These are phyloP conservation scores for Aphanomyces stellatus DNA, from an alignment of 352 stramenopile genomes.

Conservation along the genomic window DNA sequence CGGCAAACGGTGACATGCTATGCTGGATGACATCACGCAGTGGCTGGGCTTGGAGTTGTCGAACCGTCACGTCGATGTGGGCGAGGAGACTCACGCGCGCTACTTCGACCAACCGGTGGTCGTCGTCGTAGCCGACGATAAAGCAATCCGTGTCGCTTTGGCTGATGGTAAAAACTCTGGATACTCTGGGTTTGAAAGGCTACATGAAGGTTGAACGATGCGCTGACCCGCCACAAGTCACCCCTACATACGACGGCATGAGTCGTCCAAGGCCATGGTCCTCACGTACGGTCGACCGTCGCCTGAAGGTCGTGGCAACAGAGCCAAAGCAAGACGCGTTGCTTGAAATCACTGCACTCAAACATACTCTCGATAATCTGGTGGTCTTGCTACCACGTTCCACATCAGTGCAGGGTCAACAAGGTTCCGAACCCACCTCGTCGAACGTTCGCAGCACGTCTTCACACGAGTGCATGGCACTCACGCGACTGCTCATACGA, in stretches of 20 bases:
- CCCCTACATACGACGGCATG: neutral
- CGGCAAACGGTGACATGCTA: neutral
- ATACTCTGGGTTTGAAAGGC: neutral
- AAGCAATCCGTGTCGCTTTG: neutral
- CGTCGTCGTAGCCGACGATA: neutral
- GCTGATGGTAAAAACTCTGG: neutral
- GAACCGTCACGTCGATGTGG: neutral
- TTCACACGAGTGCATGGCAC: no score
- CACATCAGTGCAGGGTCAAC: no score
- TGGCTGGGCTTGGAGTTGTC: neutral
- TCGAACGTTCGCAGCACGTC: no score
- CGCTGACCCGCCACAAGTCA: neutral
- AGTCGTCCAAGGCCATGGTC: neutral
- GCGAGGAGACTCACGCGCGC: neutral
- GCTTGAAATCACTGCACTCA: conserved; percentile 4
- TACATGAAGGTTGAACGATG: neutral
- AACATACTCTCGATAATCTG: neutral
- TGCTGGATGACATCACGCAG: neutral
- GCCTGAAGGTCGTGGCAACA: neutral
- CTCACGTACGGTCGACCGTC: neutral
- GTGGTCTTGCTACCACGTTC: neutral
- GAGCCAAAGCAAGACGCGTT: neutral
- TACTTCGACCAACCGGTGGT: neutral
- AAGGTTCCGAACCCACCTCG: no score
- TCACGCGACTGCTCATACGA: no score